These are phyloP conservation scores for Melampsora abietis-canadensis DNA, from an alignment of 1,284 basidiomycete genomes.

Conservation along the genomic window DNA sequence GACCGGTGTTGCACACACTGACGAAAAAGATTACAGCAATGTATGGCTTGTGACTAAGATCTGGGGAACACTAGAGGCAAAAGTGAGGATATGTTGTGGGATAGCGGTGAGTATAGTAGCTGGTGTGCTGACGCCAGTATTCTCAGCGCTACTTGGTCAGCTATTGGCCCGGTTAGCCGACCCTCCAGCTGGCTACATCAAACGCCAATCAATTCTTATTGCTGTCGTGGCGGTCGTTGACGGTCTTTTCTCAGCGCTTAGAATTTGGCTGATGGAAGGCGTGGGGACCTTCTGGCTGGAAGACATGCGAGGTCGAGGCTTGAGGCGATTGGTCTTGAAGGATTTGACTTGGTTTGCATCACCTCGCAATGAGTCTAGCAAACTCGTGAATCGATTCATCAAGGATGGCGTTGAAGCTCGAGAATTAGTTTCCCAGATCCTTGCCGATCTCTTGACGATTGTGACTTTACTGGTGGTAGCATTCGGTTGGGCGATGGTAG, in stretches of 20 bases:
- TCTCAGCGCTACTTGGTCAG: slow-evolving; percentile 80
- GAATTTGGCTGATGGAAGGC: slow-evolving; percentile 58
- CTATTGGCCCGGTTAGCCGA: slow-evolving; percentile 76
- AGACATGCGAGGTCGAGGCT: slow-evolving; percentile 63
- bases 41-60: slow-evolving; percentile 7
- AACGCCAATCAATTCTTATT: slow-evolving; percentile 56
- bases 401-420: slow-evolving; percentile 90
- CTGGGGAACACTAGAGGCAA: slow-evolving; percentile 64
- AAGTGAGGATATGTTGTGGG: slow-evolving; percentile 67
- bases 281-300: slow-evolving; percentile 74
- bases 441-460: slow-evolving; percentile 71
- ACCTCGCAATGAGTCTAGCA: slow-evolving; percentile 62
- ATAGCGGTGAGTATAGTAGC: slow-evolving; percentile 65
- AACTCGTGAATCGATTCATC: slow-evolving; percentile 73
- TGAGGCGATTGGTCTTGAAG: slow-evolving; percentile 67
- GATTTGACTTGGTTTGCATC: slow-evolving; percentile 89
- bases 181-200: slow-evolving; percentile 57
- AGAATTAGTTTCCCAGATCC: slow-evolving; percentile 69
- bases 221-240: slow-evolving; percentile 72
- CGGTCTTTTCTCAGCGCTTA: slow-evolving; percentile 70
- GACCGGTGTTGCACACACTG: neutral
- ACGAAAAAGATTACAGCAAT: neutral
- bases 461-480: slow-evolving; percentile 76
- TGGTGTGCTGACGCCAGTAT: slow-evolving; percentile 81
- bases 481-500: slow-evolving; percentile 77